A percentile compares a stretch with the other conserved stretches of the same genome.
Evolutionary conservation across 2,329 filamentous ascomycete genomes (phyloP).

Genomic region (Pyricularia sp.): DNA sequence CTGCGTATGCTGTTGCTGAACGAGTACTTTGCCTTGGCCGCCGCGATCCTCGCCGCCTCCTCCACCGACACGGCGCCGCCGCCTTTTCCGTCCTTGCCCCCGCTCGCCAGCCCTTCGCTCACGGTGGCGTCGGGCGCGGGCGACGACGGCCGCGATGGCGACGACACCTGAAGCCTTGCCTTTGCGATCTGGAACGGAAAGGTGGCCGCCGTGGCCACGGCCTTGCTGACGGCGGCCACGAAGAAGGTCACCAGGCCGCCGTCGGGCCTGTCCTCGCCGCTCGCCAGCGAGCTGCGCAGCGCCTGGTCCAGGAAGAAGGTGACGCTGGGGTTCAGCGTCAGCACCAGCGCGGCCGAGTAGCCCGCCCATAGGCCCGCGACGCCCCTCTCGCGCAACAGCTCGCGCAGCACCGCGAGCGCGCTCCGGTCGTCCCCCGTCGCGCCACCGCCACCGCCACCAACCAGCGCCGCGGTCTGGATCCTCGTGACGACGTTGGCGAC

Average conservation of each 20-base stretch:
- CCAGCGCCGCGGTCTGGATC: conserved; percentile 58
- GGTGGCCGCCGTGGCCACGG: conserved; percentile 63
- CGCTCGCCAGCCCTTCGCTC: not conserved
- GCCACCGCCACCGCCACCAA: conserved; percentile 14
- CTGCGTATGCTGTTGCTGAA: conserved; percentile 13
- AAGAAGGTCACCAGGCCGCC: conserved; percentile 28
- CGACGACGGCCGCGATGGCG: conserved; percentile 10
- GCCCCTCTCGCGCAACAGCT: conserved; percentile 62
- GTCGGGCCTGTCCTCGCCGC: not conserved
- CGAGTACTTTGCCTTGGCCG: conserved; percentile 13
- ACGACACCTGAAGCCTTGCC: conserved; percentile 60
- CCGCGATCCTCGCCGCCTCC: conserved; percentile 19
- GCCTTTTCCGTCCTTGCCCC: not conserved
- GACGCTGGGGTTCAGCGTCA: conserved; percentile 78
- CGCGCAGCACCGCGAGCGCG: conserved; percentile 43
- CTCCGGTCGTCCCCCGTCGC: conserved; percentile 20
- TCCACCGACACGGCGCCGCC: not conserved
- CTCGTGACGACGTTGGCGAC: conserved; percentile 74
- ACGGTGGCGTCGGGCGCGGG: conserved; percentile 13
- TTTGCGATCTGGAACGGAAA: conserved; percentile 87
- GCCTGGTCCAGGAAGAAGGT: conserved; percentile 77
- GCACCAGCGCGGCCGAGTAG: conserved; percentile 69
- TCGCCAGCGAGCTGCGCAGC: conserved; percentile 14
- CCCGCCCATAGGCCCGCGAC: conserved; percentile 76
- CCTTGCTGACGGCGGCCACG: conserved; percentile 68